These are phyloP conservation scores for Podospora sp. DNA, from an alignment of 495 filamentous ascomycete genomes.

Conservation along the genomic window DNA sequence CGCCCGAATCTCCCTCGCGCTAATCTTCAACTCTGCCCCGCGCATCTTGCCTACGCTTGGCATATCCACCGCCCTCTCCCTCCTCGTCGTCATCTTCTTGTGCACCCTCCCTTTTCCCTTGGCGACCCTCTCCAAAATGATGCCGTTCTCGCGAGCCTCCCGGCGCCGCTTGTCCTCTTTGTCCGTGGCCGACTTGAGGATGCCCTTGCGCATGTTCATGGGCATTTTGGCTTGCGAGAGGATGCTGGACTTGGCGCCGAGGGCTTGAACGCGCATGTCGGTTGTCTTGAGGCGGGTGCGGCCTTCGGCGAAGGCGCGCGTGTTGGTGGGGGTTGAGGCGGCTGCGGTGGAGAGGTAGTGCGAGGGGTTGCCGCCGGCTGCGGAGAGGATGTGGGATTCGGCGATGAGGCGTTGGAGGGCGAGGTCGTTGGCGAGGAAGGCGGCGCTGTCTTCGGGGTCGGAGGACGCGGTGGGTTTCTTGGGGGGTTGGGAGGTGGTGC, in stretches of 20 bases:
- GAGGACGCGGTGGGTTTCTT: slow-evolving; percentile 35
- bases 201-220: slow-evolving; percentile 76
- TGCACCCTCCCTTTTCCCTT: slow-evolving; percentile 30
- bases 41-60: slow-evolving; percentile 79
- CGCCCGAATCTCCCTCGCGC: slow-evolving; percentile 69
- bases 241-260: slow-evolving; percentile 77
- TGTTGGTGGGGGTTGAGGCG: slow-evolving; percentile 26
- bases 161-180: slow-evolving; percentile 71
- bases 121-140: slow-evolving; percentile 75
- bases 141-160: slow-evolving; percentile 86
- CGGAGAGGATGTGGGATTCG: slow-evolving; percentile 90
- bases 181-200: slow-evolving; percentile 61
- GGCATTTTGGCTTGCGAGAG: slow-evolving; percentile 82
- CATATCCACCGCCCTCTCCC: slow-evolving; percentile 69
- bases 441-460: slow-evolving; percentile 52
- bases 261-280: slow-evolving; percentile 76
- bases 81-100: slow-evolving; percentile 53
- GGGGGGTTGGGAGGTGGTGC: slow-evolving; percentile 27
- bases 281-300: slow-evolving; percentile 67
- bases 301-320: slow-evolving; percentile 39
- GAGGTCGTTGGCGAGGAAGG: slow-evolving; percentile 82
- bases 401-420: slow-evolving; percentile 84
- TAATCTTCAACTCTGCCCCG: slow-evolving; percentile 77
- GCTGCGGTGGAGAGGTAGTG: slow-evolving; percentile 35
- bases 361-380: slow-evolving; percentile 57